Evolutionary conservation across 352 stramenopile species (phyloP).

Genomic region (Blastocystis sp.): DNA sequence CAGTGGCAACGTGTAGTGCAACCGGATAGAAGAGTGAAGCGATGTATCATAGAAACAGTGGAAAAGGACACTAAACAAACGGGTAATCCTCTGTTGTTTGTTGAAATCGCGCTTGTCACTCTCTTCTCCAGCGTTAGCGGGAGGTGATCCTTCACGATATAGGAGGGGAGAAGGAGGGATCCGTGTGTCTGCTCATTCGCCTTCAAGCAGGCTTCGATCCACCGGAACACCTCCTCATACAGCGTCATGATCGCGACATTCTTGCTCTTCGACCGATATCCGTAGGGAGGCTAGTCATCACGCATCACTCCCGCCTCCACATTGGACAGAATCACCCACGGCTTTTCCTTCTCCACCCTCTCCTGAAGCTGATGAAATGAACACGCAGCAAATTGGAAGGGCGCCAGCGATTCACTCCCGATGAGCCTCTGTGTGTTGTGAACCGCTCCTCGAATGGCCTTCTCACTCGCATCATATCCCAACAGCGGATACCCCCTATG

Average conservation of each 20-base stretch:
- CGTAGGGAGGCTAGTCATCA: conserved; percentile 35
- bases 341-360: not conserved
- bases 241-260: conserved; percentile 29
- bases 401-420: too few species aligned
- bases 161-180: conserved; percentile 20
- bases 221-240: conserved; percentile 18
- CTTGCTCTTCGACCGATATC: conserved; percentile 33
- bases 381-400: not conserved
- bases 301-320: not conserved
- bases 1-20: not conserved
- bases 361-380: not conserved
- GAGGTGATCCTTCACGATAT: conserved; percentile 39
- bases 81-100: conserved; percentile 8
- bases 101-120: not conserved
- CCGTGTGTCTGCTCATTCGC: not conserved
- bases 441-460: not conserved
- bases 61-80: conserved; percentile 35
- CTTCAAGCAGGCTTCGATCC: not conserved
- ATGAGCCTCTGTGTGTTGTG: not conserved
- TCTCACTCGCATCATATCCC: conserved; percentile 13
- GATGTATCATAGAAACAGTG: conserved; percentile 12
- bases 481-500: not conserved
- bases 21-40: not conserved
- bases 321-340: conserved; percentile 36
- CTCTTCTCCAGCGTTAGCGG: not conserved